Evolutionary conservation across 768 basidiomycete genomes (phyloP).

Genomic region (Neoboletus magnificus): DNA sequence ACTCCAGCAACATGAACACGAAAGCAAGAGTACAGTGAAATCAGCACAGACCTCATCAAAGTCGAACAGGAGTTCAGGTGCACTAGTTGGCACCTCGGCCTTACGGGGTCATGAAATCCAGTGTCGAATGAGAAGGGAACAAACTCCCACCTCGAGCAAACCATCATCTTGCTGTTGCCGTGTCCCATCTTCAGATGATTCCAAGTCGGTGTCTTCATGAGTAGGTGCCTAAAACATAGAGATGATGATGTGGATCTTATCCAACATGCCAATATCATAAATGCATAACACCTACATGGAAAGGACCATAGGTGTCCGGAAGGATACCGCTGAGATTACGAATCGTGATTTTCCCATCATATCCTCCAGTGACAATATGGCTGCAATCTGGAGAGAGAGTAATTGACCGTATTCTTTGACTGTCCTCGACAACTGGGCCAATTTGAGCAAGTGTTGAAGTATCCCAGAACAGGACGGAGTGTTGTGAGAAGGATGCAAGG

Average conservation of each 20-base stretch:
- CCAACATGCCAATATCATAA: not conserved
- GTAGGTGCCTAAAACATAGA: not conserved
- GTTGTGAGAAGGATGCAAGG: not conserved
- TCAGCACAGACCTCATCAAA: too few species aligned
- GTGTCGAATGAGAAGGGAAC: too few species aligned
- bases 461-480: not conserved
- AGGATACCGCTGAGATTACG: not conserved
- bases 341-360: not conserved
- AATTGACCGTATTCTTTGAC: not conserved
- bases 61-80: too few species aligned
- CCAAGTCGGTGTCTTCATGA: not conserved
- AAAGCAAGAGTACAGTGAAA: too few species aligned
- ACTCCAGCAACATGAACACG: too few species aligned
- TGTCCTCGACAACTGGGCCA: not conserved
- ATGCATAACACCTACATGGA: not conserved
- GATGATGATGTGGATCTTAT: not conserved
- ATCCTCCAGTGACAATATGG: not conserved
- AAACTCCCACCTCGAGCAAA: too few species aligned
- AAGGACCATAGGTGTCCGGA: not conserved
- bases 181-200: not conserved
- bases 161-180: not conserved
- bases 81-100: too few species aligned
- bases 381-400: not conserved
- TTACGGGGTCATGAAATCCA: too few species aligned
- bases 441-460: not conserved